These are phyloP conservation scores for Fraxinus floribunda DNA, from an alignment of 305 asterid genomes.

Conservation along the genomic window DNA sequence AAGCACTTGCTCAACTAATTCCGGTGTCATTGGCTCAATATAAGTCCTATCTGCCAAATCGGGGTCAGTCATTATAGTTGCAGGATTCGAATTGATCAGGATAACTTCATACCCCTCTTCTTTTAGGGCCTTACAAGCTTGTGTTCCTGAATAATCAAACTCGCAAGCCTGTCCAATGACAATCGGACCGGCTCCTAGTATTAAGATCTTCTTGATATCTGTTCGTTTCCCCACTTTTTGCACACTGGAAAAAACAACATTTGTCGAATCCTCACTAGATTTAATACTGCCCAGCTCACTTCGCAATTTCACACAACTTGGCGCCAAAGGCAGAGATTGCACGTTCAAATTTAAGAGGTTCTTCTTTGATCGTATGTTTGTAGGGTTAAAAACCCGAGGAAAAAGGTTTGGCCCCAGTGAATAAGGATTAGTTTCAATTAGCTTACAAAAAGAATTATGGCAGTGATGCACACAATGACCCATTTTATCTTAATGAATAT, in stretches of 20 bases:
- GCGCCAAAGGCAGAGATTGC: constrained; percentile 35
- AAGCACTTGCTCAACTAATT: constrained; percentile 84
- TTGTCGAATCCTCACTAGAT: constrained; percentile 21
- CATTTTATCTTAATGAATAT: constrained; percentile 29
- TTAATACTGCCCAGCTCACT: constrained; percentile 33
- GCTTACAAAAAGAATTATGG: constrained; percentile 38
- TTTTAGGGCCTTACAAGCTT: constrained; percentile 93
- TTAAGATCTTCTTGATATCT: constrained; percentile 87
- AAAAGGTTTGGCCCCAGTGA: constrained; percentile 37
- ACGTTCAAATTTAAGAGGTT: constrained; percentile 20
- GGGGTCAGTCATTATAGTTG: constrained; percentile 96
- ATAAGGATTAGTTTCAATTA: constrained; percentile 35
- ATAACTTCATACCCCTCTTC: constrained; percentile 96
- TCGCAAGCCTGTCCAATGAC: constrained; percentile 98
- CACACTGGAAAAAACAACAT: constrained; percentile 30
- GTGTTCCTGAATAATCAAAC: constrained; percentile 95
- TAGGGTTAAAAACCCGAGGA: constrained; percentile 29
- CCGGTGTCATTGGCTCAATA: constrained; percentile 95
- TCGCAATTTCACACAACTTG: constrained; percentile 38
- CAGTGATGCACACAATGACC: constrained; percentile 41
- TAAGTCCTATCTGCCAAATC: constrained; percentile 89
- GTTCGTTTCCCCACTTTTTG: constrained; percentile 60
- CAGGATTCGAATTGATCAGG: constrained; percentile 88
- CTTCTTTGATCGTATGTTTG: constrained; percentile 20
- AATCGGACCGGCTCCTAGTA: constrained; percentile 96